Evolutionary conservation across 257 asterid genomes (phyloP).

Genomic region (Oldenlandia corymbosa): DNA sequence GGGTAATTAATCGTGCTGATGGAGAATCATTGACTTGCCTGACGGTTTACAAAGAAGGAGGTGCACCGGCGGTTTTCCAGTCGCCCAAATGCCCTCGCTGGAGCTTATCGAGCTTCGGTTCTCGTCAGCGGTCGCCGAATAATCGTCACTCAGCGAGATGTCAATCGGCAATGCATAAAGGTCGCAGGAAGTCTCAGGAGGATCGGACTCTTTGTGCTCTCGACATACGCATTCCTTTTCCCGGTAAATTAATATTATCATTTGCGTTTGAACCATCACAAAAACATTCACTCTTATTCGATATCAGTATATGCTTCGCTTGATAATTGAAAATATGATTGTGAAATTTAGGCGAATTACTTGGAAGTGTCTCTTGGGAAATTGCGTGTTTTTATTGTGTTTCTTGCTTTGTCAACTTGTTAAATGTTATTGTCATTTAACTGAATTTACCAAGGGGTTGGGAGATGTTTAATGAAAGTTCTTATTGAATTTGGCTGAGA

Average conservation of each 20-base stretch:
- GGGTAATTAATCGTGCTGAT: slow-evolving; percentile 19
- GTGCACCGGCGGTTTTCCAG: slow-evolving; percentile 91
- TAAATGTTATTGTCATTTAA: background rate
- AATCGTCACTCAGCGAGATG: slow-evolving; percentile 39
- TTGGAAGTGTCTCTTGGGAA: background rate
- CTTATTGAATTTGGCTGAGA: background rate
- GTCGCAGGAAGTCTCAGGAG: slow-evolving; percentile 82
- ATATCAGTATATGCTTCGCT: background rate
- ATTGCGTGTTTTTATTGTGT: background rate
- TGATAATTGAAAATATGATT: background rate
- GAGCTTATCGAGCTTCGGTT: slow-evolving; percentile 48
- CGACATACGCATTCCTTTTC: slow-evolving; percentile 78
- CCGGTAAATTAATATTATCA: slow-evolving; percentile 33
- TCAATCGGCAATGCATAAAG: slow-evolving; percentile 73
- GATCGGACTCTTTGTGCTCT: slow-evolving; percentile 76
- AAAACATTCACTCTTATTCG: background rate
- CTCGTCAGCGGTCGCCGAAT: slow-evolving; percentile 20
- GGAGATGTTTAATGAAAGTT: background rate
- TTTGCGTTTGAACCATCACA: background rate
- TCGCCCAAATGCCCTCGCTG: slow-evolving; percentile 98
- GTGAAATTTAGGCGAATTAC: background rate
- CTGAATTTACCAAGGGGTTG: background rate
- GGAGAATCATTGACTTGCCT: slow-evolving; percentile 83
- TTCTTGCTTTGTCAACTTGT: background rate
- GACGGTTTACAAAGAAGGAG: slow-evolving; percentile 84